These are phyloP conservation scores for Fusarium beomiforme DNA, from an alignment of 2,329 filamentous ascomycete genomes.

Conservation along the genomic window DNA sequence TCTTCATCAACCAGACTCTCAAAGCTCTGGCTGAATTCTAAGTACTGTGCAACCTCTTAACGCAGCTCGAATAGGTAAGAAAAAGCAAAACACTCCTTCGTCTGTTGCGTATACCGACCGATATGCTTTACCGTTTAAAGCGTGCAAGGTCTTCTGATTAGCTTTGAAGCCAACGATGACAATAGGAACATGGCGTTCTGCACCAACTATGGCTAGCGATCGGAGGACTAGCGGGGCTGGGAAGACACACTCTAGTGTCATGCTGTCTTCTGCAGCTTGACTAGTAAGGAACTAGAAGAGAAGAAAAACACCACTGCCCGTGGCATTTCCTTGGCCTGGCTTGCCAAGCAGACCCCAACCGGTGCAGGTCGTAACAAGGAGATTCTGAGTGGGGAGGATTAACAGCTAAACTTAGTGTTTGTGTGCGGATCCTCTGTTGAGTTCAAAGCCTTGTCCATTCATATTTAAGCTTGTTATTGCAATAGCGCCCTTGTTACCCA, in stretches of 20 bases:
- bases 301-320: background rate
- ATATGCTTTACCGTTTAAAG: constrained; percentile 33
- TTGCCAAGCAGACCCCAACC: background rate
- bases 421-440: background rate
- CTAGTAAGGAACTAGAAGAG: background rate
- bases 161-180: constrained; percentile 19
- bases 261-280: constrained; percentile 13
- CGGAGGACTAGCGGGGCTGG: constrained; percentile 15
- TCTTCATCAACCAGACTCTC: background rate
- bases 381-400: background rate
- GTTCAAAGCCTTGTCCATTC: constrained; percentile 5
- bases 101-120: constrained; percentile 4
- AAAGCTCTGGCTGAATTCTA: background rate
- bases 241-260: background rate
- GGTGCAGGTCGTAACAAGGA: constrained; percentile 1
- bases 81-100: constrained; percentile 25
- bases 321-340: background rate
- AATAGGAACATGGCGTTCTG: constrained; percentile 34
- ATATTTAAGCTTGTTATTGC: constrained; percentile 13
- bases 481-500: background rate
- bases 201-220: constrained; percentile 31
- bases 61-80: constrained; percentile 15
- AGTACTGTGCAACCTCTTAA: background rate
- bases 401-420: background rate
- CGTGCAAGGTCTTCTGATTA: background rate